These are phyloP conservation scores for Fusarium verrucosum DNA, from an alignment of 2,329 filamentous ascomycete species.

Conservation along the genomic window DNA sequence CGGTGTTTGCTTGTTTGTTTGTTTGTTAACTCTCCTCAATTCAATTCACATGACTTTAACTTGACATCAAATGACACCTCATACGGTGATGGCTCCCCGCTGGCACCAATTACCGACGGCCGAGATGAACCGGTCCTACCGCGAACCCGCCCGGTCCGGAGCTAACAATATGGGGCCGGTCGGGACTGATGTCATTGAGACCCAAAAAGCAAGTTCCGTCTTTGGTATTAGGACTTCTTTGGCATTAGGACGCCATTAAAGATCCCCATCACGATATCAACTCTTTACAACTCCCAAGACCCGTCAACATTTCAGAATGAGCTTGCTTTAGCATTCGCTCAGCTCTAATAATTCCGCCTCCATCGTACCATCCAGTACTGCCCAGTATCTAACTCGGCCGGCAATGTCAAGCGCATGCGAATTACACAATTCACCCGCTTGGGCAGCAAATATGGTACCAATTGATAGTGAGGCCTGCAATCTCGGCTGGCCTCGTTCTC, in stretches of 20 bases:
- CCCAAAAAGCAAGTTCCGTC: background rate
- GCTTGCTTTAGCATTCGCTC: background rate
- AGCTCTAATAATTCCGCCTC: background rate
- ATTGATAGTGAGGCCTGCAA: background rate
- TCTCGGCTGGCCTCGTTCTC: background rate
- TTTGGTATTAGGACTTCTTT: background rate
- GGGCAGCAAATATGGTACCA: background rate
- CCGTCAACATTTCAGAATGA: background rate
- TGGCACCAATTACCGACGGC: constrained; percentile 23
- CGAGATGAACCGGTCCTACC: constrained; percentile 27
- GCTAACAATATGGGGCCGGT: constrained; percentile 21
- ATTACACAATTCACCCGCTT: background rate
- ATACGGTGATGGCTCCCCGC: constrained; percentile 6
- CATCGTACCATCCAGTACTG: background rate
- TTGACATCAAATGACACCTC: constrained; percentile 17
- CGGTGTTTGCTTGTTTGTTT: constrained; percentile 23
- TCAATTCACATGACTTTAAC: constrained; percentile 28
- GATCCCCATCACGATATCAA: background rate
- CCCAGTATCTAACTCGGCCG: background rate
- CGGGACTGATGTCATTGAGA: constrained; percentile 20
- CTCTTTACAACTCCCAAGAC: background rate
- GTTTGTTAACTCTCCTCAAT: constrained; percentile 30
- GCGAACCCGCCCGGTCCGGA: constrained; percentile 26
- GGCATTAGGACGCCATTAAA: background rate
- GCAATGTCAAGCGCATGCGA: background rate